Base-by-base conservation (phyloP, 164 flowering plant genomes). In the Euptelea pleiosperma region DNA sequence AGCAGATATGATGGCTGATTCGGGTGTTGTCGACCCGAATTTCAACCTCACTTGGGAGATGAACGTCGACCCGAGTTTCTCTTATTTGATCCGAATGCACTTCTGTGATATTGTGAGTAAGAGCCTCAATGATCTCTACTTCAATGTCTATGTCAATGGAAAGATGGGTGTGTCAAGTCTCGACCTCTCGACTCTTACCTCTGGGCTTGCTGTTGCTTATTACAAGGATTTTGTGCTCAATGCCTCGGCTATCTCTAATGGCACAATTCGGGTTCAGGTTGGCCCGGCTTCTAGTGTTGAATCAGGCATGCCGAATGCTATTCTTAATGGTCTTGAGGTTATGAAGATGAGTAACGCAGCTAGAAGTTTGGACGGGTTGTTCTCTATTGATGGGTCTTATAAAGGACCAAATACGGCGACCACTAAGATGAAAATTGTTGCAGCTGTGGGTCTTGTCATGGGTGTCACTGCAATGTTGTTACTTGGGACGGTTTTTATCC, bases 21-120 rank as follows among this genome's bases (percentile, higher is more conserved):
- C 91, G 0, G 49, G 43, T 0, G 65, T 70, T 0, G 15, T 46
- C 1, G 63, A 65, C 4, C 72, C 79, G 0, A 77, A 79, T 55
- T 87, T 84, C 75, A 92, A 92, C 57, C 70, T 92, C 31, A 84
- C 87, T 0, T 92, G 93, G 96, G 61, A 64, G 28, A 51, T 92
- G 79, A 50, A 8, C 0, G 89, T 83, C 6, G 91, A 85, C 19
- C 68, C 78, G 0, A 59, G 73, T 21, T 87, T 68, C 60, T 57
- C 79, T 21, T 92, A 92, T 57, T 55, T 89, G 47, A 58, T 87
- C 61, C 72, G 96, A 48, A 6, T 87, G 57, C 98, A 92, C 34
- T 92, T 92, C 58, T 89, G 98, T 52, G 98, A 92, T 48, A 84
- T 92, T 26, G 79, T 92, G 22, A 89, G 98, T 67, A 70, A 70